A percentile compares a stretch with the other conserved stretches of the same genome.
These are phyloP conservation scores for Trametes polyzona DNA, from an alignment of 1,284 basidiomycete species.

Conservation along the genomic window DNA sequence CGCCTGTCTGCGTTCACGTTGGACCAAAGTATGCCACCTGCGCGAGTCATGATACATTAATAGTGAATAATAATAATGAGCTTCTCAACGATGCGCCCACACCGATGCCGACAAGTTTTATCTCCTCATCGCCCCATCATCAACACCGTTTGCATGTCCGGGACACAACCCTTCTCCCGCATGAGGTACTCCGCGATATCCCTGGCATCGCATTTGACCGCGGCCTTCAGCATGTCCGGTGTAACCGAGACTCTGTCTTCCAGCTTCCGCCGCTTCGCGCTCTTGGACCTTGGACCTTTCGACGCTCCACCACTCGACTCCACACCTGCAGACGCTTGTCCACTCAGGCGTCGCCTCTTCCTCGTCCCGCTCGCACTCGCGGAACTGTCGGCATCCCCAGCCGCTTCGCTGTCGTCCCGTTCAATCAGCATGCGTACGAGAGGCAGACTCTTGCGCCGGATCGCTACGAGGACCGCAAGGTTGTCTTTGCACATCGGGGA, in stretches of 20 bases:
- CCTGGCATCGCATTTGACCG: constrained; percentile 63
- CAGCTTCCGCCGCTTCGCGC: constrained; percentile 54
- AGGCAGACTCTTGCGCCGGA: constrained; percentile 65
- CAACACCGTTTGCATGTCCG: constrained; percentile 68
- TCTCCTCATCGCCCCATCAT: constrained; percentile 40
- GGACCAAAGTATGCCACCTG: too few species aligned
- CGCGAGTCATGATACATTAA: not conserved
- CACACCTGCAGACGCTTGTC: not conserved
- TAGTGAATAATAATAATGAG: not conserved
- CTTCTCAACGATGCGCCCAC: not conserved
- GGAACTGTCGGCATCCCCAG: not conserved
- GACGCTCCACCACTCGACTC: constrained; percentile 23
- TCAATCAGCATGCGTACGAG: constrained; percentile 81
- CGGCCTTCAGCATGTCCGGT: constrained; percentile 61
- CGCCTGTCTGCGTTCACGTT: too few species aligned
- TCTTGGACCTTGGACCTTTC: not conserved
- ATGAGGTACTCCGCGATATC: constrained; percentile 78
- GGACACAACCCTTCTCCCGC: constrained; percentile 75
- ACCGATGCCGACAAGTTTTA: not conserved
- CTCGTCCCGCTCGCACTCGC: not conserved
- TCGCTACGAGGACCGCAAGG: constrained; percentile 76
- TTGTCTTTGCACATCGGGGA: constrained; percentile 63
- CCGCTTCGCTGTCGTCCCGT: constrained; percentile 37
- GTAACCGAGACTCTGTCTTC: constrained; percentile 64
- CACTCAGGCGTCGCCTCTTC: constrained; percentile 7